Conservation (phyloP, 2,329 filamentous ascomycete genomes). For the Chaetothyriales sp. region DNA sequence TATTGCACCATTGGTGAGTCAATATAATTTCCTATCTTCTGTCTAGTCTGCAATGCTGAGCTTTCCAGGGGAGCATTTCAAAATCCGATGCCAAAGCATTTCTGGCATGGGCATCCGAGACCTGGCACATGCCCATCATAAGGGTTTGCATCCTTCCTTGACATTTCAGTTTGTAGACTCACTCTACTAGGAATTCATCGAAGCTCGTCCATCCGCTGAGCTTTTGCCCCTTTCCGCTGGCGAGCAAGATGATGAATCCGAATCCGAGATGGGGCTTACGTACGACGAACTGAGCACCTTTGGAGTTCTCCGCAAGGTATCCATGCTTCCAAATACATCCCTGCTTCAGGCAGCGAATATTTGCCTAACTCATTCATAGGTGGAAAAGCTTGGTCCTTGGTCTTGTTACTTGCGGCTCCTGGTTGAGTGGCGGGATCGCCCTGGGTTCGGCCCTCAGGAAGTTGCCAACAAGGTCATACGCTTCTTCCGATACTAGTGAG, state of each 20-base stretch:
- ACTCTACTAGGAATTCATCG: constrained; percentile 46
- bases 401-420: constrained; percentile 40
- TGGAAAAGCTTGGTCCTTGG: constrained; percentile 37
- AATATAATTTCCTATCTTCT: constrained; percentile 14
- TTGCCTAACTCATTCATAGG: constrained; percentile 2
- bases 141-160: constrained; percentile 2
- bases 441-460: constrained; percentile 17
- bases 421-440: constrained; percentile 18
- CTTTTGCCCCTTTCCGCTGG: constrained; percentile 49
- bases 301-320: constrained; percentile 40
- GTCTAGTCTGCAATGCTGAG: not conserved
- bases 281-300: constrained; percentile 41
- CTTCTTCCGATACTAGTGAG: constrained; percentile 22
- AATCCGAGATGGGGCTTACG: constrained; percentile 34
- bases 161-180: not conserved
- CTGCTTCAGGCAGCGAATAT: not conserved
- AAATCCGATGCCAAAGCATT: constrained; percentile 60
- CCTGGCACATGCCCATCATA: constrained; percentile 46
- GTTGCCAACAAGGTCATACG: constrained; percentile 33
- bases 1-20: constrained; percentile 44
- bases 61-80: constrained; percentile 34
- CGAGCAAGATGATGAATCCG: constrained; percentile 46
- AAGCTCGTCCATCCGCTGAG: constrained; percentile 47
- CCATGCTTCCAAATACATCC: constrained; percentile 23
- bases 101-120: constrained; percentile 46